These are phyloP conservation scores for Cenchrus americanus DNA, from an alignment of 176 grass and related monocot species.

Conservation along the genomic window DNA sequence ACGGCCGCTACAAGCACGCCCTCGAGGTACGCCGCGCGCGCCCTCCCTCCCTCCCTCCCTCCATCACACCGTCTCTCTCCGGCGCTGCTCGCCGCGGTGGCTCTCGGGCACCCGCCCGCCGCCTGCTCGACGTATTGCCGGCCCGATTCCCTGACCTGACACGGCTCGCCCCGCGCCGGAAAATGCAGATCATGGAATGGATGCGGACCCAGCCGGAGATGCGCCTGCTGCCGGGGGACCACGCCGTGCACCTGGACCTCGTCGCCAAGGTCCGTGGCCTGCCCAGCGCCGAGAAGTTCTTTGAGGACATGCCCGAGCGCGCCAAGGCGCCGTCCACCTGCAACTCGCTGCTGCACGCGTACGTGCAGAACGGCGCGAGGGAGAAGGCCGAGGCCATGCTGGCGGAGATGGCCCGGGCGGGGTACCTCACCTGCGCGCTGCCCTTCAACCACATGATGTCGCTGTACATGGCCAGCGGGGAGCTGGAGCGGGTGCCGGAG, in stretches of 20 bases:
- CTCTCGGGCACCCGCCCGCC: background rate
- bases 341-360: constrained; percentile 78
- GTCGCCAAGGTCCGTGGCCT: constrained; percentile 75
- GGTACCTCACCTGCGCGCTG: constrained; percentile 62
- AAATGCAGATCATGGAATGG: constrained; percentile 83
- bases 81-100: background rate
- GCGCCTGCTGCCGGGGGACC: constrained; percentile 72
- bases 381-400: constrained; percentile 83
- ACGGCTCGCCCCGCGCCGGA: no score
- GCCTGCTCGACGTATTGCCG: constrained; percentile 46
- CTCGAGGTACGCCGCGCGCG: constrained; percentile 52
- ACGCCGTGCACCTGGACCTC: constrained; percentile 89
- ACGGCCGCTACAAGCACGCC: constrained; percentile 81
- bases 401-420: constrained; percentile 60
- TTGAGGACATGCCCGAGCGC: constrained; percentile 83
- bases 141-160: background rate
- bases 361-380: constrained; percentile 42
- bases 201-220: constrained; percentile 75
- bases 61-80: no score
- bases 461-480: constrained; percentile 62
- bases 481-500: constrained; percentile 61
- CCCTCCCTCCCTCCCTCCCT: background rate
- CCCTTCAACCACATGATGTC: constrained; percentile 94
- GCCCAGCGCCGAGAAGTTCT: constrained; percentile 82
- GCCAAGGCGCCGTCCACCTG: constrained; percentile 72